These are phyloP conservation scores for Juglanconis oblonga DNA, from an alignment of 2,329 filamentous ascomycete genomes.

Conservation along the genomic window DNA sequence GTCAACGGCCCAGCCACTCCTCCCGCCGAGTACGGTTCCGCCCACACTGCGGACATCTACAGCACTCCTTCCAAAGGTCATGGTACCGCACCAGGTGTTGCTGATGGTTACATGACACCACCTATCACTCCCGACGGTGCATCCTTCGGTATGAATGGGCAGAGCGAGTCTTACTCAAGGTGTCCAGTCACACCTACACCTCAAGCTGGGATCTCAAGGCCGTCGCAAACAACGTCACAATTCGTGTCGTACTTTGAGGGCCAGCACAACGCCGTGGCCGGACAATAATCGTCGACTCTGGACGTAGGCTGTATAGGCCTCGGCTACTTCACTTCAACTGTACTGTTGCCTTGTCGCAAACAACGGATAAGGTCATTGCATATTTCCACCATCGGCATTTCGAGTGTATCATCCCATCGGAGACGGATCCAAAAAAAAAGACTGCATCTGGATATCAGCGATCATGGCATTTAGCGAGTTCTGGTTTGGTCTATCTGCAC, in stretches of 20 bases:
- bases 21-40: conserved; percentile 47
- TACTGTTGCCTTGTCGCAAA: conserved; percentile 11
- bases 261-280: conserved; percentile 28
- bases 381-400: conserved; percentile 15
- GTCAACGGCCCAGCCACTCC: conserved; percentile 55
- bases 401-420: conserved; percentile 17
- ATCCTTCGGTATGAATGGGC: conserved; percentile 45
- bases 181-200: conserved; percentile 63
- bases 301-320: conserved; percentile 13
- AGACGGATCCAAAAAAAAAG: conserved; percentile 22
- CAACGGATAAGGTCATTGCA: conserved; percentile 15
- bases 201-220: conserved; percentile 34
- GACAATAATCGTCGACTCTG: conserved; percentile 15
- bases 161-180: conserved; percentile 49
- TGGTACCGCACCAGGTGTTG: conserved; percentile 57
- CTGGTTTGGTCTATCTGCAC: conserved; percentile 29
- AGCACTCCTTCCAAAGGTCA: conserved; percentile 78
- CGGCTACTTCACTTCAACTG: conserved; percentile 12
- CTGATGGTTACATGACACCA: conserved; percentile 77
- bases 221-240: conserved; percentile 43
- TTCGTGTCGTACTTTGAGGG: conserved; percentile 44
- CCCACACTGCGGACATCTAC: conserved; percentile 61
- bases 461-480: conserved; percentile 47
- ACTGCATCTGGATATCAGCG: conserved; percentile 28
- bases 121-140: conserved; percentile 78